Evolutionary conservation across 192 early-diverging fungal genomes (phyloP), one percentile per base, ranked within the genome.

Genomic region (Martensiomyces pterosporus): DNA sequence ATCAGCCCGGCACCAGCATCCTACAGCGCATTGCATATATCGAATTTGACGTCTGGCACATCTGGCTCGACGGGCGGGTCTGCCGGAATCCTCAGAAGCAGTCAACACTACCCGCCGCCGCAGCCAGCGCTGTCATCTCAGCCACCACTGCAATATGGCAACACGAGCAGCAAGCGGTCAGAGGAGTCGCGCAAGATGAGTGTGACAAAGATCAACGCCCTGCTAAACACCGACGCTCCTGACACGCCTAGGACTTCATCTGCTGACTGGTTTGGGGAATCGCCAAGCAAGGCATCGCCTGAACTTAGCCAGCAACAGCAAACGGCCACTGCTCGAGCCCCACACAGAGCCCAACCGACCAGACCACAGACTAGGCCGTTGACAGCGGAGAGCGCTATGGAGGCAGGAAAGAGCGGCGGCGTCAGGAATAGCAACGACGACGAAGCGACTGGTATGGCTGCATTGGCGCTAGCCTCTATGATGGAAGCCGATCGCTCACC

Each of bases 391-490:
- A 27, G 41, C 3, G 9, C 43, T 17, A 15, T 45, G 33, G 34
- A 22, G n/a, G 18, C 39, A 32, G 46, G 15, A 0, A 12, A 21
- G 13, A 22, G 26, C 9, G 16, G 12, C 1, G 34, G 18, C 17
- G 18, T 6, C 34, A 5, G n/a, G 18, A 35, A 42, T 25, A 54
- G 26, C 7, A 29, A 25, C 6, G 68, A 73, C 39, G 63, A 66
- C 0, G 69, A 65, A 8, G 63, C 61, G 8, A 73, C 69, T 3
- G 69, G 69, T 1, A 64, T 73, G 16, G 69, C 69, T 1, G 69
- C 69, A 3, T 14, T 73, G 53, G 69, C 69, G 17, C 38, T 73
- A 45, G 69, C 69, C 23, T 60, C 69, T 12, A 73, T 73, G 69
- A 65, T 71, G 67, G 67, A 54, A 3, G 50, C 24, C 2, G 18